Conservation (phyloP, 2,329 filamentous ascomycete genomes). For the Xylariaceae sp. region DNA sequence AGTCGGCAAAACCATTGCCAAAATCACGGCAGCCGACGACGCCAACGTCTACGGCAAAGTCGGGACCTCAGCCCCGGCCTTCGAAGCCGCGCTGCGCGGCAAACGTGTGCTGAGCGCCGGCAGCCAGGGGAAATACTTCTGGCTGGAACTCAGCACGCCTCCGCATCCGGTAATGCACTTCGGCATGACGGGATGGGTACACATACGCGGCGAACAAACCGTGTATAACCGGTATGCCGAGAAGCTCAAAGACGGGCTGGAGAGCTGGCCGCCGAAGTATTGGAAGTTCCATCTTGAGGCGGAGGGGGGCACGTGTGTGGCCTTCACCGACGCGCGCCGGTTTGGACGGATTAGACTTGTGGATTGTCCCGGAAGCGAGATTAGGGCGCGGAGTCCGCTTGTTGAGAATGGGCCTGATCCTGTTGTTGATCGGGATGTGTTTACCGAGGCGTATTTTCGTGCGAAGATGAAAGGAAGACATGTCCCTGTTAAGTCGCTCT, state of each 20-base stretch:
- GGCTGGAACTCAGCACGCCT: slow-evolving; percentile 66
- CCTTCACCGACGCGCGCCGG: slow-evolving; percentile 78
- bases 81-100: slow-evolving; percentile 67
- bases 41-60: slow-evolving; percentile 85
- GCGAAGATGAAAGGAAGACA: slow-evolving; percentile 67
- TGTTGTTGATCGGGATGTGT: slow-evolving; percentile 69
- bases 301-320: slow-evolving; percentile 40
- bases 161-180: slow-evolving; percentile 89
- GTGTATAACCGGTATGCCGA: slow-evolving; percentile 81
- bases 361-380: slow-evolving; percentile 69
- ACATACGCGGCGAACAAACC: slow-evolving; percentile 73
- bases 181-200: slow-evolving; percentile 80
- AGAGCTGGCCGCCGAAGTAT: slow-evolving; percentile 81
- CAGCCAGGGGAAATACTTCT: slow-evolving; percentile 97
- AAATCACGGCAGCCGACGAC: slow-evolving; percentile 70
- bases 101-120: slow-evolving; percentile 66
- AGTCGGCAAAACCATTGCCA: slow-evolving; percentile 73
- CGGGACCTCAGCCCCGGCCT: slow-evolving; percentile 69
- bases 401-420: slow-evolving; percentile 94
- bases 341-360: slow-evolving; percentile 77
- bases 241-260: slow-evolving; percentile 52
- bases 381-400: slow-evolving; percentile 70
- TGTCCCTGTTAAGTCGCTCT: slow-evolving; percentile 70
- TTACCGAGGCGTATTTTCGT: slow-evolving; percentile 72
- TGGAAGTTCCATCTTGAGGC: slow-evolving; percentile 80